Base-by-base conservation (phyloP, 163 green algal species). In the Volvox carteri region DNA sequence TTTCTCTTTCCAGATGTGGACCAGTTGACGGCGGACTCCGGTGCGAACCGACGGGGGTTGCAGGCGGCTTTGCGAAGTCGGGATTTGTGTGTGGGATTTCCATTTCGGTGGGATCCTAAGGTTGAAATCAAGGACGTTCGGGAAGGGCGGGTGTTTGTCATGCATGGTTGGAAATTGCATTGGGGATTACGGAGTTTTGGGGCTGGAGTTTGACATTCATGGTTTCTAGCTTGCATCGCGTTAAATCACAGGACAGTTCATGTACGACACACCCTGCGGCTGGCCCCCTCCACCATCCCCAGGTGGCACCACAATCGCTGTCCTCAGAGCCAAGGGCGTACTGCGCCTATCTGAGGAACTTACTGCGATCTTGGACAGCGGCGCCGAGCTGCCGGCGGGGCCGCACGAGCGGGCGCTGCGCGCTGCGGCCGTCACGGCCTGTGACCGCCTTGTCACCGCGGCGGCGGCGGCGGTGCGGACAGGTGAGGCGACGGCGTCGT, bases 1-100 rank as follows among this genome's bases (percentile, higher is more conserved):
- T 94, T 95, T 46, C 52, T 30, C 6, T 94, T 91, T 18, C 19
- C 28, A 0, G 92, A 95, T 78, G 56, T 85, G n/a, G 54, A 56
- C 14, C 41, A 70, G 4, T 86, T 95, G 42, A 73, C 88, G 2
- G 89, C 77, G 0, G 92, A 95, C 76, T 93, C 92, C 52, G 90
- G 90, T 91, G 37, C n/a, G 60, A 58, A 58, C 14, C 14, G 48
- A 14, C 48, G 48, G 48, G 12, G 48, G 48, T 58, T 58, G 48
- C 12, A 14, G 48, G 48, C n/a, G n/a, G n/a, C n/a, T n/a, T n/a
- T n/a, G n/a, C n/a, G n/a, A n/a, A n/a, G n/a, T n/a, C n/a, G n/a
- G n/a, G n/a, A n/a, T n/a, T n/a, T n/a, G n/a, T n/a, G n/a, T n/a
- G n/a, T n/a, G n/a, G n/a, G n/a, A n/a, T n/a, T n/a, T n/a, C n/a